These are phyloP conservation scores for Cladorrhinum samala DNA, from an alignment of 495 filamentous ascomycete genomes.

Conservation along the genomic window DNA sequence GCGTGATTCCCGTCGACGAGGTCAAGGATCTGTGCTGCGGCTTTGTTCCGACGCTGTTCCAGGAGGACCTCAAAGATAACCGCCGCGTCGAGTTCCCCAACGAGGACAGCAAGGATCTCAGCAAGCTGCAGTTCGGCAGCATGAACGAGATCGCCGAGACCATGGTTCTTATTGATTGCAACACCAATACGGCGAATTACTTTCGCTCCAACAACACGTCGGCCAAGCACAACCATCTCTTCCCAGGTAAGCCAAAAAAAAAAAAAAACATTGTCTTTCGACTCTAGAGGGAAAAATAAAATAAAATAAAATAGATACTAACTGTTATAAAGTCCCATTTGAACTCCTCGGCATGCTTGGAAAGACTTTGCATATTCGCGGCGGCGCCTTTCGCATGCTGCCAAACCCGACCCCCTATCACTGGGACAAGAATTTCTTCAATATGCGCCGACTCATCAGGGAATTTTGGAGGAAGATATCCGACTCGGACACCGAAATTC, in stretches of 20 bases:
- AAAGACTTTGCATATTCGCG: constrained; percentile 35
- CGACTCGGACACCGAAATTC: constrained; percentile 9
- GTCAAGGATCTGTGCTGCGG: constrained; percentile 46
- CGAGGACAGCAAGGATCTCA: constrained; percentile 31
- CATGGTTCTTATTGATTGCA: constrained; percentile 40
- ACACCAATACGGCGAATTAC: constrained; percentile 33
- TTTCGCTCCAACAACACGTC: constrained; percentile 28
- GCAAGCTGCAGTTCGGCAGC: constrained; percentile 32
- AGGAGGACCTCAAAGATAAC: constrained; percentile 23
- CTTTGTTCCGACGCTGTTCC: constrained; percentile 41
- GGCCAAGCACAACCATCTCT: constrained; percentile 35
- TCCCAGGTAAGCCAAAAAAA: constrained; percentile 45
- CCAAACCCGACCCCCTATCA: constrained; percentile 44
- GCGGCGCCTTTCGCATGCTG: constrained; percentile 39
- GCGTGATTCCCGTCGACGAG: constrained; percentile 39
- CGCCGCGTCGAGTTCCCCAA: constrained; percentile 30
- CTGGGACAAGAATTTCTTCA: constrained; percentile 41
- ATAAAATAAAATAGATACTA: background rate
- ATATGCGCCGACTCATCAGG: constrained; percentile 27
- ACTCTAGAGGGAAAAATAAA: background rate
- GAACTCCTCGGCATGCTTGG: constrained; percentile 49
- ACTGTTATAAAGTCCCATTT: constrained; percentile 37
- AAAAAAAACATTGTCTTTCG: no score
- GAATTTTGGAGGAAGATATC: constrained; percentile 25
- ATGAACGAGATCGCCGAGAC: constrained; percentile 38